Evolutionary conservation across 1,284 basidiomycete species (phyloP).

Genomic region (Boletus hoseneyae): DNA sequence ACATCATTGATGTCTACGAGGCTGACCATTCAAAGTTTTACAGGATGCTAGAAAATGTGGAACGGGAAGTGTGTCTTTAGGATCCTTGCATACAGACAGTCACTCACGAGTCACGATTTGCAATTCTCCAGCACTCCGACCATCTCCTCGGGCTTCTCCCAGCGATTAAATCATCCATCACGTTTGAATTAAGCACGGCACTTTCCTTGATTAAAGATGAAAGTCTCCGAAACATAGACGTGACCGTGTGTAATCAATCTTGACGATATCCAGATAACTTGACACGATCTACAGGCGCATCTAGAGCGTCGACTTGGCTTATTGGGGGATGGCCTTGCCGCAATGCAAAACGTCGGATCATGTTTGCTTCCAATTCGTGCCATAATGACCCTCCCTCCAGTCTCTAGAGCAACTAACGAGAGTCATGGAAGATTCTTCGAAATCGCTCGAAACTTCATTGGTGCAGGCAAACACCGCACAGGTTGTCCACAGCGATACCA

Average conservation of each 20-base stretch:
- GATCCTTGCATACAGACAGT: background rate
- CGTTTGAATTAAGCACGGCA: slow-evolving; percentile 23
- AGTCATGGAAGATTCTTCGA: slow-evolving; percentile 22
- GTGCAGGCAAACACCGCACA: slow-evolving; percentile 31
- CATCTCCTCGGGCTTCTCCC: slow-evolving; percentile 29
- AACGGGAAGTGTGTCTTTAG: slow-evolving; percentile 23
- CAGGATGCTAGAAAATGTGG: slow-evolving; percentile 23
- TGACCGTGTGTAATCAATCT: slow-evolving; percentile 18
- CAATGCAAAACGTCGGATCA: slow-evolving; percentile 29
- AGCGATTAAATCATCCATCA: slow-evolving; percentile 25
- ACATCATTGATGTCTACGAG: background rate
- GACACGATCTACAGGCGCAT: slow-evolving; percentile 25
- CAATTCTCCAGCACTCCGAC: slow-evolving; percentile 25
- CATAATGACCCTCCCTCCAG: slow-evolving; percentile 12
- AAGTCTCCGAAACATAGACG: slow-evolving; percentile 26
- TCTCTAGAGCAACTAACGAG: slow-evolving; percentile 26
- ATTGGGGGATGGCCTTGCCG: slow-evolving; percentile 27
- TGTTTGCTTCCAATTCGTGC: background rate
- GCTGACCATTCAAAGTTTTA: slow-evolving; percentile 25
- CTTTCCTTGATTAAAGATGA: slow-evolving; percentile 32
- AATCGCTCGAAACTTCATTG: slow-evolving; percentile 28
- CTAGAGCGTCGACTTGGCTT: slow-evolving; percentile 23
- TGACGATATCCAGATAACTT: slow-evolving; percentile 4
- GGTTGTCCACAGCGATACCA: slow-evolving; percentile 35
- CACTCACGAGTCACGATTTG: slow-evolving; percentile 7